Percentiles rank a stretch among this genome's conserved stretches.
These are phyloP conservation scores for Trichosporon sp. DNA, from an alignment of 1,284 basidiomycete genomes.

Conservation along the genomic window DNA sequence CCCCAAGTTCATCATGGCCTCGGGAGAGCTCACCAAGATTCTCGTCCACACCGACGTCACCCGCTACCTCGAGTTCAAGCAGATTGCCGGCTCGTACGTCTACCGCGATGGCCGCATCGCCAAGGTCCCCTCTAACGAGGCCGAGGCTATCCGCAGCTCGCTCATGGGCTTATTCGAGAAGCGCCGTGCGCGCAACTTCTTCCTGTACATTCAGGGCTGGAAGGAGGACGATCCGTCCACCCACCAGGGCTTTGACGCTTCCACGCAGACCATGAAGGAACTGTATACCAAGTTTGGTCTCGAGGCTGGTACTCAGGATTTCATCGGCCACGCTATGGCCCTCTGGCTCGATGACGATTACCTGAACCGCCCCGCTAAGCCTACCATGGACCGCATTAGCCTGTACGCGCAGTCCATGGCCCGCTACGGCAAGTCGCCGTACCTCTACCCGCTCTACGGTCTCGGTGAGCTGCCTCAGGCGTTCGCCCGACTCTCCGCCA, in stretches of 20 bases:
- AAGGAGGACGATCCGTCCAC: slow-evolving; percentile 89
- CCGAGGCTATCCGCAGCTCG: slow-evolving; percentile 90
- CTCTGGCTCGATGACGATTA: slow-evolving; percentile 97
- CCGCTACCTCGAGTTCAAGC: slow-evolving; percentile 99
- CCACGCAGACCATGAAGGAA: slow-evolving; percentile 80
- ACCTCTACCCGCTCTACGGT: slow-evolving; percentile 98
- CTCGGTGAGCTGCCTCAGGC: slow-evolving; percentile 98
- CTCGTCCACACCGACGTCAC: slow-evolving; percentile 99
- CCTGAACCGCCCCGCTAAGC: slow-evolving; percentile 82
- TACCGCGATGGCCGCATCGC: slow-evolving; percentile 95
- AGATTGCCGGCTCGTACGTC: slow-evolving; percentile 97
- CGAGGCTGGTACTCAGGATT: slow-evolving; percentile 96
- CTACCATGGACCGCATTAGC: slow-evolving; percentile 89
- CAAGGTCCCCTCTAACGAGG: slow-evolving; percentile 96
- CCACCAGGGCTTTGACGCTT: slow-evolving; percentile 85
- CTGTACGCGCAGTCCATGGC: slow-evolving; percentile 99
- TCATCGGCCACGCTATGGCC: slow-evolving; percentile 99
- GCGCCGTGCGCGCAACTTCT: slow-evolving; percentile 96
- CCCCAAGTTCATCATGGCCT: slow-evolving; percentile 95
- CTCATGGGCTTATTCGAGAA: slow-evolving; percentile 99
- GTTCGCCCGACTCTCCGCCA: slow-evolving; percentile 94
- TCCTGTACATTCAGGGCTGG: slow-evolving; percentile 94
- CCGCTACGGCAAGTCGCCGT: slow-evolving; percentile 98
- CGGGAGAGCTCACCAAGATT: slow-evolving; percentile 95
- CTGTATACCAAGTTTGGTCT: slow-evolving; percentile 97